A percentile compares a stretch with the other conserved stretches of the same genome.
These are phyloP conservation scores for Adansonia rubrostipa DNA, from an alignment of 441 rosid species.

Conservation along the genomic window DNA sequence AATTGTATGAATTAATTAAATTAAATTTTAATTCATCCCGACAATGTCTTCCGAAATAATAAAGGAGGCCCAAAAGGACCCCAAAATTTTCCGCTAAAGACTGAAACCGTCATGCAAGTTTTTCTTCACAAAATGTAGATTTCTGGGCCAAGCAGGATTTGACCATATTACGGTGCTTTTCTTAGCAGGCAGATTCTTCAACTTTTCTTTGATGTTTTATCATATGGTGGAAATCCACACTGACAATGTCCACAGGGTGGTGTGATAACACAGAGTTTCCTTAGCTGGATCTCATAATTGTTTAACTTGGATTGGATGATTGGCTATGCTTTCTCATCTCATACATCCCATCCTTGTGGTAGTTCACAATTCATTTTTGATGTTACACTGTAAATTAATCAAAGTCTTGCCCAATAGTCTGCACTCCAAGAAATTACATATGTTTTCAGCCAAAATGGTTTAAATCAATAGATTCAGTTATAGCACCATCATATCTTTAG, in stretches of 20 bases:
- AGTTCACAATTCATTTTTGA: constrained; percentile 15
- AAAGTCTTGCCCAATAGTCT: not conserved
- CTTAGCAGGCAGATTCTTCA: constrained; percentile 14
- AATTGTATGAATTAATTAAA: too few species aligned
- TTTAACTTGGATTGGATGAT: constrained; percentile 10
- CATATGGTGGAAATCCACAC: constrained; percentile 37
- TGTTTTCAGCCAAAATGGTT: constrained; percentile 14
- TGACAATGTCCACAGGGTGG: constrained; percentile 31
- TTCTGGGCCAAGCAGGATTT: constrained; percentile 38
- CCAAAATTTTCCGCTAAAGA: constrained; percentile 28
- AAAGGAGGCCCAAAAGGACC: constrained; percentile 31
- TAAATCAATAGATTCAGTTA: constrained; percentile 6
- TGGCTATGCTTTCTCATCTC: constrained; percentile 21
- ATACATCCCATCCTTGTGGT: constrained; percentile 19
- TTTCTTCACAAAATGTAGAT: constrained; percentile 32
- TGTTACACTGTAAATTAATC: constrained; percentile 18
- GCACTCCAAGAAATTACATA: not conserved
- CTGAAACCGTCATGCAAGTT: not conserved
- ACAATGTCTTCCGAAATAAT: too few species aligned
- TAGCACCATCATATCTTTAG: constrained; percentile 19
- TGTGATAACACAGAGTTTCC: constrained; percentile 27
- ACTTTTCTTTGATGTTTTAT: constrained; percentile 32
- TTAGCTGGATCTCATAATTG: constrained; percentile 51
- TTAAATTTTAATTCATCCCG: too few species aligned
- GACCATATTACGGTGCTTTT: constrained; percentile 24